These are phyloP conservation scores for Blastobotrys terrestris DNA, from an alignment of 805 yeast genomes.

Conservation along the genomic window DNA sequence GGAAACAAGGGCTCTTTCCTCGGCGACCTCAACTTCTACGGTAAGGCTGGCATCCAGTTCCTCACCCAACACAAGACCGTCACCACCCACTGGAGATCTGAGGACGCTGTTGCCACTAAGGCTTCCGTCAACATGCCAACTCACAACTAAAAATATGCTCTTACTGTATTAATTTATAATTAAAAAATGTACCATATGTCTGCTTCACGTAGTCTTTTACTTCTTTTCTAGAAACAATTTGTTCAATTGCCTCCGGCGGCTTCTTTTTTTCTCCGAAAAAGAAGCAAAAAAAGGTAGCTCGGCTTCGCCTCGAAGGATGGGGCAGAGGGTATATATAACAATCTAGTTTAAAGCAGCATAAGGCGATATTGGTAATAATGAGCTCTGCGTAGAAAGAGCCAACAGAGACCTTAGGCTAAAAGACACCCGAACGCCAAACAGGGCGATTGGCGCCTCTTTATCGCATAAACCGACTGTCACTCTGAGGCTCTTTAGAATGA, in stretches of 20 bases:
- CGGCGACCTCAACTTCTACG: constrained; percentile 75
- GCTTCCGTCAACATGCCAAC: constrained; percentile 67
- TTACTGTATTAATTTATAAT: neutral
- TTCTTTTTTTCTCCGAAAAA: neutral
- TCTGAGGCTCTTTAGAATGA: too few species aligned
- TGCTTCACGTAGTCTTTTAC: neutral
- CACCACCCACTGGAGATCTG: constrained; percentile 59
- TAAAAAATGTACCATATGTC: neutral
- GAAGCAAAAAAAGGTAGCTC: neutral
- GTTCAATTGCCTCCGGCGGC: neutral
- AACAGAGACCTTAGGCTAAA: too few species aligned
- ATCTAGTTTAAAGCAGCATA: too few species aligned
- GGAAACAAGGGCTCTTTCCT: constrained; percentile 70
- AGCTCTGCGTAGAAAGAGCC: too few species aligned
- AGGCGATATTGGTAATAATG: too few species aligned
- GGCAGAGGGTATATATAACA: too few species aligned
- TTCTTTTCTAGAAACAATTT: neutral
- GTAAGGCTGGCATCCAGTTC: constrained; percentile 67
- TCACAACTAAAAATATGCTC: constrained; percentile 34
- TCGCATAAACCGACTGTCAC: too few species aligned
- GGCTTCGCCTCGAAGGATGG: neutral
- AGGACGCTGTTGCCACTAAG: constrained; percentile 40
- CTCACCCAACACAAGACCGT: constrained; percentile 72
- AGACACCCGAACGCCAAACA: too few species aligned
- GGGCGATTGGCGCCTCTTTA: too few species aligned